These are phyloP conservation scores for Camellia sinensis DNA, from an alignment of 148 eudicot species.

Conservation along the genomic window DNA sequence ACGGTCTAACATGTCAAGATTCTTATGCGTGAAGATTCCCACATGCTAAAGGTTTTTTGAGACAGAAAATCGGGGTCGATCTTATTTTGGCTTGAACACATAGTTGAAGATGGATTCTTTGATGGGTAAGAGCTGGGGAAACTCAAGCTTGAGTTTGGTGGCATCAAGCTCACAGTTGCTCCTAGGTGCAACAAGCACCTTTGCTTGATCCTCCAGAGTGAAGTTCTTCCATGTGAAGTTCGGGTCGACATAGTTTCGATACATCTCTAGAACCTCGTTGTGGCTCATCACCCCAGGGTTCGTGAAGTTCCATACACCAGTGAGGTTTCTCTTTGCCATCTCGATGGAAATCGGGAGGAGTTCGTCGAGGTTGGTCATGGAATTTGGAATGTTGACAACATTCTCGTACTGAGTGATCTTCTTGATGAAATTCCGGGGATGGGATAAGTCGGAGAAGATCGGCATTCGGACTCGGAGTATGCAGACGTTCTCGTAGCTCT, in stretches of 20 bases:
- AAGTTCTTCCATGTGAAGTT: conserved; percentile 48
- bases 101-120: conserved; percentile 41
- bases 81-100: conserved; percentile 47
- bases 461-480: conserved; percentile 60
- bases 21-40: too few species aligned
- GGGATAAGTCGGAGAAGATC: conserved; percentile 45
- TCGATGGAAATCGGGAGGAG: conserved; percentile 55
- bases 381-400: conserved; percentile 56
- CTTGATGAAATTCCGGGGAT: conserved; percentile 57
- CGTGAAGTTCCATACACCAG: conserved; percentile 58
- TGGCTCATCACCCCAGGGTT: conserved; percentile 64
- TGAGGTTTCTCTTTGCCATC: conserved; percentile 56
- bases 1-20: too few species aligned
- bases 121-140: conserved; percentile 41
- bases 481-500: conserved; percentile 51
- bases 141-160: conserved; percentile 38
- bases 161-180: conserved; percentile 60
- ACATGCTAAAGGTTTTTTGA: too few species aligned
- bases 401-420: conserved; percentile 49
- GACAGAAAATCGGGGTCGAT: not conserved
- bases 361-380: conserved; percentile 57
- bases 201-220: conserved; percentile 47
- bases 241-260: conserved; percentile 42
- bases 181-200: conserved; percentile 53
- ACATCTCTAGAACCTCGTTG: conserved; percentile 57